These are phyloP conservation scores for Lithocarpus polystachyus DNA, from an alignment of 306 rosid species.

Conservation along the genomic window DNA sequence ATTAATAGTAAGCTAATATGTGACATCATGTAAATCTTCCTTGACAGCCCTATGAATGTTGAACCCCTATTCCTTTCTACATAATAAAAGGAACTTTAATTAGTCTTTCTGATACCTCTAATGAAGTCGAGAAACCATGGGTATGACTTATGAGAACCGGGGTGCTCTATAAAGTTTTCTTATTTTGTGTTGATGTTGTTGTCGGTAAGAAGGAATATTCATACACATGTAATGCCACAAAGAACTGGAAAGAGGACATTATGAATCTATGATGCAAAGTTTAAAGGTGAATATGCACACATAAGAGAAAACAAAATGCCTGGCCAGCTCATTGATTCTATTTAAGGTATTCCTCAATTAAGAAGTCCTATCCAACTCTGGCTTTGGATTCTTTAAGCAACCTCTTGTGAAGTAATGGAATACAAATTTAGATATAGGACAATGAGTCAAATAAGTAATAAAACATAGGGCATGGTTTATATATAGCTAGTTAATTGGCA, in stretches of 20 bases:
- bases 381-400: constrained; percentile 3
- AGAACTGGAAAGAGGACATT: constrained; percentile 29
- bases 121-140: no score
- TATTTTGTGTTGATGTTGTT: background rate
- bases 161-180: background rate
- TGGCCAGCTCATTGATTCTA: constrained; percentile 15
- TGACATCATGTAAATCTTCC: background rate
- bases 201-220: constrained; percentile 41
- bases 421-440: constrained; percentile 1
- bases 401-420: background rate
- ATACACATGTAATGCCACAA: constrained; percentile 30
- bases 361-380: constrained; percentile 5
- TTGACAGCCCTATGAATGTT: background rate
- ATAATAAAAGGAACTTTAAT: no score
- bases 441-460: constrained; percentile 17
- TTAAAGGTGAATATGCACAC: constrained; percentile 25
- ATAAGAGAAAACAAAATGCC: constrained; percentile 33
- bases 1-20: background rate
- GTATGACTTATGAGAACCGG: no score
- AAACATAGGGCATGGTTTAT: constrained; percentile 15
- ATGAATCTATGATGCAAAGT: constrained; percentile 1
- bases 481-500: background rate
- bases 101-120: background rate
- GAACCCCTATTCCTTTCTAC: background rate
- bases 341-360: background rate